Percentiles rank a stretch among this genome's conserved stretches.
These are phyloP conservation scores for Solanum corneliomulleri DNA, from an alignment of 257 asterid genomes.

Conservation along the genomic window DNA sequence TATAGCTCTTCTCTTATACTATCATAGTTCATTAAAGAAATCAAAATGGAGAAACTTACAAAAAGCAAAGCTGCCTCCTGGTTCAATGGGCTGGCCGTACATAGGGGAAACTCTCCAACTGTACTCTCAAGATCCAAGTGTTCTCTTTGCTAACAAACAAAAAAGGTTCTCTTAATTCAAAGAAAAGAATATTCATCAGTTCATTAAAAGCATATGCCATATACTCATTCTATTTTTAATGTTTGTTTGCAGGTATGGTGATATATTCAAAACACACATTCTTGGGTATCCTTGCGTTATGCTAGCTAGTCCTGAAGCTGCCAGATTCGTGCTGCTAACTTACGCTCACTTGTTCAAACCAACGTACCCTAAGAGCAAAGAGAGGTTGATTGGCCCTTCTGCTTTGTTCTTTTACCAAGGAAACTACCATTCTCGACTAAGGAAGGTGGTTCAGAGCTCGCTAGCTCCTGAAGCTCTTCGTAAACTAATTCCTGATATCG, in stretches of 20 bases:
- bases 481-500: slow-evolving; percentile 33
- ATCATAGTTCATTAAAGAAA: slow-evolving; percentile 19
- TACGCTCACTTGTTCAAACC: slow-evolving; percentile 63
- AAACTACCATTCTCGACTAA: slow-evolving; percentile 34
- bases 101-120: slow-evolving; percentile 68
- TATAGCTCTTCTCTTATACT: slow-evolving; percentile 23
- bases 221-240: not conserved
- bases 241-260: slow-evolving; percentile 45
- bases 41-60: slow-evolving; percentile 6
- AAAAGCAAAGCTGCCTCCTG: slow-evolving; percentile 43
- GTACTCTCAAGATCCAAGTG: slow-evolving; percentile 57
- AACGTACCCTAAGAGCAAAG: slow-evolving; percentile 76
- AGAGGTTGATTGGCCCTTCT: slow-evolving; percentile 64
- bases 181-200: not conserved
- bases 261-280: slow-evolving; percentile 61
- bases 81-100: slow-evolving; percentile 79
- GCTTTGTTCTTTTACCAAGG: slow-evolving; percentile 82
- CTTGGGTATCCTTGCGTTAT: slow-evolving; percentile 80
- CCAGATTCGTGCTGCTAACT: slow-evolving; percentile 54
- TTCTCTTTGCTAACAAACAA: slow-evolving; percentile 47
- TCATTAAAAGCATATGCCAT: not conserved
- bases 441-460: slow-evolving; percentile 46
- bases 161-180: slow-evolving; percentile 22
- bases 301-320: slow-evolving; percentile 75
- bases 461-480: slow-evolving; percentile 38